Evolutionary conservation across 2,329 filamentous ascomycete species (phyloP).

Genomic region (Sclerotinia sclerotiorum): DNA sequence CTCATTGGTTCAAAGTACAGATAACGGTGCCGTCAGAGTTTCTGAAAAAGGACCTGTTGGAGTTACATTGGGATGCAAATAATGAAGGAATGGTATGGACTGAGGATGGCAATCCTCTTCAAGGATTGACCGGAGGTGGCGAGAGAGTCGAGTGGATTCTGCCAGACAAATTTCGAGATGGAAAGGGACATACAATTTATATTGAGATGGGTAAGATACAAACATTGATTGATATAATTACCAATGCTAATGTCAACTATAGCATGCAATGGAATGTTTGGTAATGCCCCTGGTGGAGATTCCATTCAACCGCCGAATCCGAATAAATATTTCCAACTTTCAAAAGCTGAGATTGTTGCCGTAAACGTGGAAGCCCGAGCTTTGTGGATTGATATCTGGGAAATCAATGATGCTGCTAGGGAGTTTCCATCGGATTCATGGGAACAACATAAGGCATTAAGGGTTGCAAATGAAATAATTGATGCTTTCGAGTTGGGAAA

Average conservation of each 20-base stretch:
- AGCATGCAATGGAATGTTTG: slow-evolving; percentile 98
- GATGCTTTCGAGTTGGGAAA: slow-evolving; percentile 82
- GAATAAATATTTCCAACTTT: slow-evolving; percentile 76
- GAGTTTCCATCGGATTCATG: slow-evolving; percentile 88
- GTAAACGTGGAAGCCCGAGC: slow-evolving; percentile 83
- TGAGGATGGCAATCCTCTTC: slow-evolving; percentile 82
- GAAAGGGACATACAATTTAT: slow-evolving; percentile 85
- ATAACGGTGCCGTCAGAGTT: slow-evolving; percentile 75
- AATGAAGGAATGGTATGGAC: slow-evolving; percentile 96
- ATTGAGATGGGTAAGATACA: slow-evolving; percentile 70
- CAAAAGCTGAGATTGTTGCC: slow-evolving; percentile 80
- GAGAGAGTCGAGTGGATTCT: slow-evolving; percentile 92
- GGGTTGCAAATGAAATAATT: slow-evolving; percentile 84
- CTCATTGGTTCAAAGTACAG: slow-evolving; percentile 91
- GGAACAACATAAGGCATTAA: slow-evolving; percentile 82
- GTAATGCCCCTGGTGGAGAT: slow-evolving; percentile 81
- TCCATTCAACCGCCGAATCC: slow-evolving; percentile 84
- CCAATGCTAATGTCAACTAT: neutral
- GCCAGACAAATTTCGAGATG: slow-evolving; percentile 77
- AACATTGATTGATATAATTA: neutral
- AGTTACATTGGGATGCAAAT: slow-evolving; percentile 93
- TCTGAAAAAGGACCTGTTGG: slow-evolving; percentile 74
- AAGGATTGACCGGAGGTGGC: slow-evolving; percentile 86
- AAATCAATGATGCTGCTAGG: slow-evolving; percentile 86
- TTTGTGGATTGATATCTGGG: slow-evolving; percentile 91